A percentile compares a stretch with the other conserved stretches of the same genome.
Conservation (phyloP, 768 basidiomycete genomes). For the Lactarius hatsudake region DNA sequence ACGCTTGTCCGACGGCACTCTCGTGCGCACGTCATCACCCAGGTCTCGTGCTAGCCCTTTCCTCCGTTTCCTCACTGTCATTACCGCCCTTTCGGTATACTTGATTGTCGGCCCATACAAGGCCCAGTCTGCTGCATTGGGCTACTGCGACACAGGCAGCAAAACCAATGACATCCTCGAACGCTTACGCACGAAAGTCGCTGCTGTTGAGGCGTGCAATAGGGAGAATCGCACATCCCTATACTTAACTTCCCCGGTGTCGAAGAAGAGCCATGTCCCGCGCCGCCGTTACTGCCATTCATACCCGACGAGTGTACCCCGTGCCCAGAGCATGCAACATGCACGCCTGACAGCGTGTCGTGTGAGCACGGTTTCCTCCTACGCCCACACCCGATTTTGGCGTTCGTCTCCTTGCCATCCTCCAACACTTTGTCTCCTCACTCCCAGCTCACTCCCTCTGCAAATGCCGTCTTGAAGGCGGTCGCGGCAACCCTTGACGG, state of each 20-base stretch:
- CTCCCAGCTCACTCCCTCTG: conserved; percentile 35
- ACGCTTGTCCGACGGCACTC: conserved; percentile 39
- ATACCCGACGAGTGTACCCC: conserved; percentile 65
- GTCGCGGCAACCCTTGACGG: conserved; percentile 48
- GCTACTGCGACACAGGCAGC: conserved; percentile 69
- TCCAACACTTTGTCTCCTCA: conserved; percentile 38
- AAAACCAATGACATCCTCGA: conserved; percentile 58
- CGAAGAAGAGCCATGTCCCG: conserved; percentile 42
- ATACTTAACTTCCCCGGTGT: conserved; percentile 32
- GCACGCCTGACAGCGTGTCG: conserved; percentile 51
- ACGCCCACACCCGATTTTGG: conserved; percentile 47
- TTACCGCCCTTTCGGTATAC: conserved; percentile 37
- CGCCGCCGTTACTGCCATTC: conserved; percentile 52
- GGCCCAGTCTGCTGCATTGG: conserved; percentile 63
- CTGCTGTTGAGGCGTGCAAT: conserved; percentile 55
- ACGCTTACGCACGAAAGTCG: conserved; percentile 42
- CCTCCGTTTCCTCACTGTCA: conserved; percentile 40
- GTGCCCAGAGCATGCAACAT: conserved; percentile 60
- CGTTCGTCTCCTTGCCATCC: conserved; percentile 43
- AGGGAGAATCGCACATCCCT: conserved; percentile 51
- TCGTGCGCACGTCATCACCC: conserved; percentile 18
- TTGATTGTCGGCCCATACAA: conserved; percentile 48
- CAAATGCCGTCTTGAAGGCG: conserved; percentile 32
- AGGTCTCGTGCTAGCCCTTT: conserved; percentile 31
- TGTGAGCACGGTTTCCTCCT: conserved; percentile 71